Conservation (phyloP, 805 yeast genomes). For the Lipomyces mesembrius region DNA sequence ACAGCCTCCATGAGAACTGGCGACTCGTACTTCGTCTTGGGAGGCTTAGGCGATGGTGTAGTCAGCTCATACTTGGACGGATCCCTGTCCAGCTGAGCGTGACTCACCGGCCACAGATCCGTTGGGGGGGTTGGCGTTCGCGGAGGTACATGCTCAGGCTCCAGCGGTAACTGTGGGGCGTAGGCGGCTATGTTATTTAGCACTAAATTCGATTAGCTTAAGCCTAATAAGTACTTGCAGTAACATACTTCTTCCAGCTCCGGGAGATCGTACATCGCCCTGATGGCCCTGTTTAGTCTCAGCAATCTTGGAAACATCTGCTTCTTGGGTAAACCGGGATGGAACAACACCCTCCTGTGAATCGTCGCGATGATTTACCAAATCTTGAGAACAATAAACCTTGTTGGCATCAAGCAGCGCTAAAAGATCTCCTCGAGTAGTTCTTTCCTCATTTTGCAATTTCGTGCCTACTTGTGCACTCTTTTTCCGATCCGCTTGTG, state of each 20-base stretch:
- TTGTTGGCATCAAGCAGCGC: neutral
- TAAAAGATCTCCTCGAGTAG: neutral
- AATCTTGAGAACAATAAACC: neutral
- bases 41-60: neutral
- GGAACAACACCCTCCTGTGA: neutral
- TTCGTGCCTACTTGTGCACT: neutral
- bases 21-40: neutral
- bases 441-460: neutral
- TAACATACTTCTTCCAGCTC: neutral
- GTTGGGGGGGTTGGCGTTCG: neutral
- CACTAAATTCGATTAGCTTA: neutral
- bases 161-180: neutral
- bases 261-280: neutral
- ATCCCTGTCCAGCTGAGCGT: neutral
- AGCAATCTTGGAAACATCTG: neutral
- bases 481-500: neutral
- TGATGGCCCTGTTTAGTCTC: neutral
- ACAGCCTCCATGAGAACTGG: conserved; percentile 9
- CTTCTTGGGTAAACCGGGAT: neutral
- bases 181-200: neutral
- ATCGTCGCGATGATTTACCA: neutral
- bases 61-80: neutral
- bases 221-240: neutral
- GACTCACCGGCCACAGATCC: neutral
- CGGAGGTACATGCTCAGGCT: neutral